These are phyloP conservation scores for Gonapodya sp. DNA, from an alignment of 192 early-diverging fungal species.

Conservation along the genomic window DNA sequence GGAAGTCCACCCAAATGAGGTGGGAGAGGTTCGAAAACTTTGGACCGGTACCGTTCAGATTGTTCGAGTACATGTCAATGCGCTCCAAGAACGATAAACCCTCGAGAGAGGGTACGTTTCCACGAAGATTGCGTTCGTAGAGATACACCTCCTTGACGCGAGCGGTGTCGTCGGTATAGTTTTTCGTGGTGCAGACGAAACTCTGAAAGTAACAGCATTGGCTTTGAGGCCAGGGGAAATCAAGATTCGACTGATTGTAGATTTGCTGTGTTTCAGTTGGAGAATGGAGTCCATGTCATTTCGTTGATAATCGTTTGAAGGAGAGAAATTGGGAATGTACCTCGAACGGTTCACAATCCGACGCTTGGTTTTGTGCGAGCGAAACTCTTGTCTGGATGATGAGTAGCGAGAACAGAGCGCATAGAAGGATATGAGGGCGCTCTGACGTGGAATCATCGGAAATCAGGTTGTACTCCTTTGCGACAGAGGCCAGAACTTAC, in stretches of 20 bases:
- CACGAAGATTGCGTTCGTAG: not conserved
- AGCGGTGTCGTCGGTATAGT: not conserved
- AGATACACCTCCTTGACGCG: not conserved
- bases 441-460: too few relatives aligned
- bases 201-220: not conserved
- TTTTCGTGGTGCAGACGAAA: not conserved
- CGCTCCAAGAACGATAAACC: not conserved
- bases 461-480: too few relatives aligned
- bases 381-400: too few relatives aligned
- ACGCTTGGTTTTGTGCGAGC: too few relatives aligned
- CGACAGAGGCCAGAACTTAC: too few relatives aligned
- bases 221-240: not conserved
- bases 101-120: not conserved
- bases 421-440: too few relatives aligned
- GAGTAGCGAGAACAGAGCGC: too few relatives aligned
- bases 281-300: too few relatives aligned
- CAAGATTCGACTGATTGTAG: not conserved
- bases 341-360: too few relatives aligned
- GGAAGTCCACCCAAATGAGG: not conserved
- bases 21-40: not conserved
- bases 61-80: not conserved
- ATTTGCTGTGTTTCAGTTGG: too few relatives aligned
- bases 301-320: too few relatives aligned
- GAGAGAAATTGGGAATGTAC: too few relatives aligned
- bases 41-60: not conserved